phyloP scores from a whole-genome alignment of 1,284 basidiomycete genomes.

The Sparassis latifolia region DNA sequence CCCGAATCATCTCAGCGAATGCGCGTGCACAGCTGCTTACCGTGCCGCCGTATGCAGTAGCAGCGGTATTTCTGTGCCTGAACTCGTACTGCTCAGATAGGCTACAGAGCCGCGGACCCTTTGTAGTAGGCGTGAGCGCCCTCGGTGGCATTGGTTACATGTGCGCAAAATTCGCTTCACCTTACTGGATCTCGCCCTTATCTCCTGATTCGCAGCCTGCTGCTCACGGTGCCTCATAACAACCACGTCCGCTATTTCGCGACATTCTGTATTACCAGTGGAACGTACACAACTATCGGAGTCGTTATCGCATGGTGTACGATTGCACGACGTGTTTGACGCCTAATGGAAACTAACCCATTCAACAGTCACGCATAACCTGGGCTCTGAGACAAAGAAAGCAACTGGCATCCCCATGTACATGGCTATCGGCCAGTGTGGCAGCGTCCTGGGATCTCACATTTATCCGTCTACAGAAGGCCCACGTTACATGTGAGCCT shows the following conservation, averaged over 20 bases:
- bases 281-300: constrained; percentile 64
- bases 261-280: constrained; percentile 62
- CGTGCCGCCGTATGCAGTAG: constrained; percentile 77
- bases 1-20: constrained; percentile 28
- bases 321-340: constrained; percentile 17
- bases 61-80: constrained; percentile 59
- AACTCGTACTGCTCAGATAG: constrained; percentile 68
- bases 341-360: neutral
- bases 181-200: neutral
- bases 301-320: constrained; percentile 69
- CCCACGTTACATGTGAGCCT: constrained; percentile 50
- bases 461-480: constrained; percentile 59
- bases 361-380: constrained; percentile 56
- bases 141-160: constrained; percentile 63
- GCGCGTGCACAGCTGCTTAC: constrained; percentile 63
- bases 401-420: constrained; percentile 71
- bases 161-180: constrained; percentile 29
- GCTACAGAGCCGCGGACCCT: constrained; percentile 62
- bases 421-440: constrained; percentile 71
- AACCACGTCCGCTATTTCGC: constrained; percentile 58
- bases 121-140: constrained; percentile 41
- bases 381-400: constrained; percentile 73
- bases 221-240: constrained; percentile 40
- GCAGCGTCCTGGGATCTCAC: constrained; percentile 67
- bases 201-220: constrained; percentile 31